Base-by-base conservation (phyloP, 768 basidiomycete genomes). In the Psilocybe subaeruginosa region DNA sequence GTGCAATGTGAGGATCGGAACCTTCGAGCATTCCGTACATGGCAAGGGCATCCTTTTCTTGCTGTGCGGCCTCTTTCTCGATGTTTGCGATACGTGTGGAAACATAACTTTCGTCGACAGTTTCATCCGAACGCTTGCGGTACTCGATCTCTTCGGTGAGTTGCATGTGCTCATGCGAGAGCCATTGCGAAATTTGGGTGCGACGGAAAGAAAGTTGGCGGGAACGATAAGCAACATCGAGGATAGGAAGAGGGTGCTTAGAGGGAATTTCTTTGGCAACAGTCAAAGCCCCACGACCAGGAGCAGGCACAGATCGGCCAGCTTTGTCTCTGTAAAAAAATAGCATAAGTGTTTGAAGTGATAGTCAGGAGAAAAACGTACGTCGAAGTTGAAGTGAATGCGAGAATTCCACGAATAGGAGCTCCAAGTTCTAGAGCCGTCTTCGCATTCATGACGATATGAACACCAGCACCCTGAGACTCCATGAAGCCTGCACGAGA, bases 401-500 rank as follows among this genome's bases (percentile, higher is more conserved):
- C 95, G 61, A 99, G 83, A 68, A 99, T 85, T 69, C 93, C 95
- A 66, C 93, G 95, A 69, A 99, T 93, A 17, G 95, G 92, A 37
- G 89, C 89, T 60, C 97, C 97, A 56, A 99, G 87, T 69, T 97
- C 93, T 58, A 99, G 79, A 23, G 97, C 97, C 3, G 96, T 97
- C 78, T 90, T 93, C 17, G 97, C 97, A 67, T 81, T 94, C 97
- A 99, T 99, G 64, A 99, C 83, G 56, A 99, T 89, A 69, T 99
- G 97, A 19, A 98, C 93, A 77, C 97, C 97, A 64, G 93, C 92
- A 56, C 97, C 97, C 65, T 75, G 93, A 19, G 93, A 85, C 75
- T 99, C 97, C 97, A 99, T 96, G 78, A 96, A 96, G 86, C 97
- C 97, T 70, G 95, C 85, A 72, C 97, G 93, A 65, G 97, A 99